phyloP scores from a whole-genome alignment of 805 yeast genomes.

The Ogataea pini region DNA sequence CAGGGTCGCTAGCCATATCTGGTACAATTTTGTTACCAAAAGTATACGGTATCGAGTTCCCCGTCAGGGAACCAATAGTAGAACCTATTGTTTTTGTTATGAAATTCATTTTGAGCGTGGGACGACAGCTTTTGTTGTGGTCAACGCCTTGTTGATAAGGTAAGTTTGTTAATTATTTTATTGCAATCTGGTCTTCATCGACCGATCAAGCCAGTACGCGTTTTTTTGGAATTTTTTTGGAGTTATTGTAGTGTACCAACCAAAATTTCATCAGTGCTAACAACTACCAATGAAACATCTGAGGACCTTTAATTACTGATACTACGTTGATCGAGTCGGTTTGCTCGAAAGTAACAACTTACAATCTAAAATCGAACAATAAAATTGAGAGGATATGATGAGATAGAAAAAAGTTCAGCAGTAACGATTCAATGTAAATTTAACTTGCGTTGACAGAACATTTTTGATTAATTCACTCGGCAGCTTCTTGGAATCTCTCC shows the following conservation, averaged over 20 bases:
- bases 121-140: background rate
- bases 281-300: too few relatives aligned
- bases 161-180: background rate
- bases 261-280: background rate
- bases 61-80: constrained; percentile 58
- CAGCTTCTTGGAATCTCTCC: constrained; percentile 93
- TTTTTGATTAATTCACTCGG: constrained; percentile 54
- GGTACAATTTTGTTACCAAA: constrained; percentile 44
- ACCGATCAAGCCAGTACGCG: background rate
- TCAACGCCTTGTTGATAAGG: background rate
- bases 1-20: constrained; percentile 29
- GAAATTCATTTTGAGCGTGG: constrained; percentile 55
- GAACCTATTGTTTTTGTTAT: constrained; percentile 58
- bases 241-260: background rate
- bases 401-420: background rate
- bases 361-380: background rate
- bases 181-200: background rate
- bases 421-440: background rate
- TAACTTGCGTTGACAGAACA: background rate
- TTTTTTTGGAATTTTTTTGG: background rate
- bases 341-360: too few relatives aligned
- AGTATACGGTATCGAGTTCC: constrained; percentile 58
- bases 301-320: too few relatives aligned
- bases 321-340: too few relatives aligned
- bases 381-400: background rate